Base-by-base conservation (phyloP, 768 basidiomycete genomes). In the Tulasnella sp. region DNA sequence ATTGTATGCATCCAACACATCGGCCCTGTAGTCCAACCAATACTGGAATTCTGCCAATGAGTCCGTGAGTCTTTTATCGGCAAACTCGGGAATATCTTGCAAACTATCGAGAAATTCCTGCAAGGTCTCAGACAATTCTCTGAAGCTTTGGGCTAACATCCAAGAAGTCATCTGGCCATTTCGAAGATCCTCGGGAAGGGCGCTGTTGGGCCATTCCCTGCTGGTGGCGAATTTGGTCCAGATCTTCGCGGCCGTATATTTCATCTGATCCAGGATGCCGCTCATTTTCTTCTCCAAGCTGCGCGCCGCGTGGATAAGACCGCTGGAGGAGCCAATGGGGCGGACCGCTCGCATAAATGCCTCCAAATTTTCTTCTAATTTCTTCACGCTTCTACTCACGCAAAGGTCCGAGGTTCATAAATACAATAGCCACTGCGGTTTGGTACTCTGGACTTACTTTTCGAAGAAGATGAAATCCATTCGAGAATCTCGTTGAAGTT, bases 11-110 rank as follows among this genome's bases (percentile, higher is more conserved):
- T 87, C 87, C 74, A 94, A 84, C 82, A 91, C 92, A 62, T 91
- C 91, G 14, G 92, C 88, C 92, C 93, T 93, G 81, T 93, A 93
- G 91, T 89, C 90, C 44, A 94, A 85, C 84, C 94, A 92, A 0
- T 90, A 89, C 83, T 92, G 90, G 74, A 94, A 92, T 8, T 90
- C 88, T 77, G 88, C 81, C 77, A 93, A 91, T 4, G 92, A 91
- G 1, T 89, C 86, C 82, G 93, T 93, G 48, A 90, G 90, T 7
- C 89, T 90, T 81, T 94, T 92, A 75, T 93, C 92, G 34, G 88
- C 62, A 75, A 81, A 92, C 83, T 93, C 93, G 0, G 92, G 93
- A 81, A 94, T 93, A 83, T 94, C 92, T 79, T 93, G 92, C 80
- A 94, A 84, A 81, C 90, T 91, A 58, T 90, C 87, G 80, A 92